Evolutionary conservation across 371 early-diverging fungal species (phyloP).

Genomic region (Apophysomyces variabilis): DNA sequence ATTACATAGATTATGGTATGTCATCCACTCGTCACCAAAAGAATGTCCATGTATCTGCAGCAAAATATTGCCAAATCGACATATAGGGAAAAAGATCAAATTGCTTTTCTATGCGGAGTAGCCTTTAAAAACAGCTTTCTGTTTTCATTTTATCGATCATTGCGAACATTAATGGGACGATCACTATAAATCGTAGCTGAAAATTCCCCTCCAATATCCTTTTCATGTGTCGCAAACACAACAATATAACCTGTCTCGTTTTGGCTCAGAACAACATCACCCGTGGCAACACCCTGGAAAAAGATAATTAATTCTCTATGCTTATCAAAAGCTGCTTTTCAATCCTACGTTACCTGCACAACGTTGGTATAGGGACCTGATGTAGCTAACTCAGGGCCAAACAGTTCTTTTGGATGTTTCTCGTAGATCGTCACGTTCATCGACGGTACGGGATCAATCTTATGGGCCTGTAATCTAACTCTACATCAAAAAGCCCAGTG

Average conservation of each 20-base stretch:
- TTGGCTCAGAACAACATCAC: conserved; percentile 53
- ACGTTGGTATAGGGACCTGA: conserved; percentile 79
- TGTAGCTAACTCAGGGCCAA: conserved; percentile 67
- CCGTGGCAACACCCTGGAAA: conserved; percentile 51
- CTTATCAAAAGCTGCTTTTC: background rate
- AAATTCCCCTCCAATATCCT: conserved; percentile 58
- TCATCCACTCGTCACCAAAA: too few species aligned
- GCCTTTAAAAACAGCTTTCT: background rate
- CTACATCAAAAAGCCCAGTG: conserved; percentile 27
- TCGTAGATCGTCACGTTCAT: conserved; percentile 74
- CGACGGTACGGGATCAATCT: conserved; percentile 69
- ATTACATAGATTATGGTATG: too few species aligned
- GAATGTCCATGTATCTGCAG: too few species aligned
- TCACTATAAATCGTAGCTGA: conserved; percentile 63
- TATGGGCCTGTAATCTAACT: conserved; percentile 74
- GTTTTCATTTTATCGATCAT: conserved; percentile 28
- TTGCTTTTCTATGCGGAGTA: background rate
- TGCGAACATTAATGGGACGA: conserved; percentile 59
- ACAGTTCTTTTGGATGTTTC: conserved; percentile 57
- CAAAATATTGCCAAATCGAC: too few species aligned
- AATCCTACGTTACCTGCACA: conserved; percentile 53
- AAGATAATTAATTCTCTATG: background rate
- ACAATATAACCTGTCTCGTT: conserved; percentile 60
- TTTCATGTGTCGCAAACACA: conserved; percentile 66
- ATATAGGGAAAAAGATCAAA: too few species aligned